Evolutionary conservation across 257 asterid genomes (phyloP).

Genomic region (Avicennia marina): DNA sequence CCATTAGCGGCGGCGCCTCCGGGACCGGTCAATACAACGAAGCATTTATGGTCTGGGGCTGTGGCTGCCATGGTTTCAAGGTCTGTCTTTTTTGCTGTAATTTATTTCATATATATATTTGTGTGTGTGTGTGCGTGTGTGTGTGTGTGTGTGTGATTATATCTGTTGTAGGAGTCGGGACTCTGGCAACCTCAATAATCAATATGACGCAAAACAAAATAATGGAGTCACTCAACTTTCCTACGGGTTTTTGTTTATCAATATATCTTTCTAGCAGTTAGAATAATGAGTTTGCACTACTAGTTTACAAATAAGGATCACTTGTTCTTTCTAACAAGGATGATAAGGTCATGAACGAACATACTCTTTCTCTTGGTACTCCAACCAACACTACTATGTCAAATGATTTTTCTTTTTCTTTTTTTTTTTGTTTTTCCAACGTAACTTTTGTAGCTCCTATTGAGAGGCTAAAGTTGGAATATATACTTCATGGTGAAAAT

Average conservation of each 20-base stretch:
- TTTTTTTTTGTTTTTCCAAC: constrained; percentile 33
- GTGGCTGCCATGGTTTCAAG: constrained; percentile 95
- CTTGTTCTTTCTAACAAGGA: not conserved
- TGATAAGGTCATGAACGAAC: too few relatives aligned
- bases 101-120: too few relatives aligned
- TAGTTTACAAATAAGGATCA: not conserved
- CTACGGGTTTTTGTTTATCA: not conserved
- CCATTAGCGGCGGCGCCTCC: constrained; percentile 4
- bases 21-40: constrained; percentile 76
- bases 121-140: too few relatives aligned
- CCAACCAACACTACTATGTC: constrained; percentile 9
- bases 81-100: constrained; percentile 22
- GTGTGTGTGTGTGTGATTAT: not conserved
- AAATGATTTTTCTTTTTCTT: too few relatives aligned
- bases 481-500: constrained; percentile 88
- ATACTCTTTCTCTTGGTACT: constrained; percentile 4
- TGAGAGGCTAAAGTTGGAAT: constrained; percentile 93
- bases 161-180: not conserved
- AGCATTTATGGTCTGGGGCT: constrained; percentile 97
- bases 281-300: not conserved
- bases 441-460: constrained; percentile 95
- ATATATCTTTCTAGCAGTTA: constrained; percentile 5
- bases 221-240: not conserved
- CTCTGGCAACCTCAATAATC: not conserved
- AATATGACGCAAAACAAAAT: not conserved